Evolutionary conservation across 768 basidiomycete species (phyloP).

Genomic region (Ramaria rubella): DNA sequence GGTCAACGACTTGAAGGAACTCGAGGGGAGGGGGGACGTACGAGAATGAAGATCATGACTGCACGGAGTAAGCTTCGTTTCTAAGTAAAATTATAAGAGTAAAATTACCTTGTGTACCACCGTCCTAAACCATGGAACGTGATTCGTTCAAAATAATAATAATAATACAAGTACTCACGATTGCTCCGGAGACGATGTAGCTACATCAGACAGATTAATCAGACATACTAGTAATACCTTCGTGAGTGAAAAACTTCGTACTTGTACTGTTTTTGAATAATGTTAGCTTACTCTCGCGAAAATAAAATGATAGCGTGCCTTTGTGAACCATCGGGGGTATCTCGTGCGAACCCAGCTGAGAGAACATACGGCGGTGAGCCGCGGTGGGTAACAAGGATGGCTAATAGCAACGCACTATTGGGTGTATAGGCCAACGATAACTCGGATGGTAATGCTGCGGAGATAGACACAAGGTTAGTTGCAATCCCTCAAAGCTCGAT

Average conservation of each 20-base stretch:
- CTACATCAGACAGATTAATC: conserved; percentile 19
- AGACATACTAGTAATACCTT: no score
- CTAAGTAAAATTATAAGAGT: background rate
- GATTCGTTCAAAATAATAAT: background rate
- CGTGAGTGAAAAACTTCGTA: background rate
- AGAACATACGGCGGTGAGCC: no score
- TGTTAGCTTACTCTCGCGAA: background rate
- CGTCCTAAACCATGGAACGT: conserved; percentile 18
- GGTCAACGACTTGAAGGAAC: conserved; percentile 14
- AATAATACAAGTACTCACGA: conserved; percentile 13
- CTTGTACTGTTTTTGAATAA: background rate
- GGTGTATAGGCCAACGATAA: conserved; percentile 19
- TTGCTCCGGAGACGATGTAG: conserved; percentile 35
- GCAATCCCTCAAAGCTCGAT: background rate
- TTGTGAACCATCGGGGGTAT: conserved; percentile 35
- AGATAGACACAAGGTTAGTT: background rate
- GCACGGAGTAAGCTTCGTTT: background rate
- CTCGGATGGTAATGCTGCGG: conserved; percentile 14
- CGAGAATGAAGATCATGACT: conserved; percentile 17
- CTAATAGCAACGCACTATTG: conserved; percentile 13
- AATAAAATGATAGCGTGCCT: conserved; percentile 15
- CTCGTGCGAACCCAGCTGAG: conserved; percentile 25
- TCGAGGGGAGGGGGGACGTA: background rate
- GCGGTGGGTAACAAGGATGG: background rate
- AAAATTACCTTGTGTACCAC: conserved; percentile 28